Conservation (phyloP, 208 protist species). For the Strigomonas oncopelti region DNA sequence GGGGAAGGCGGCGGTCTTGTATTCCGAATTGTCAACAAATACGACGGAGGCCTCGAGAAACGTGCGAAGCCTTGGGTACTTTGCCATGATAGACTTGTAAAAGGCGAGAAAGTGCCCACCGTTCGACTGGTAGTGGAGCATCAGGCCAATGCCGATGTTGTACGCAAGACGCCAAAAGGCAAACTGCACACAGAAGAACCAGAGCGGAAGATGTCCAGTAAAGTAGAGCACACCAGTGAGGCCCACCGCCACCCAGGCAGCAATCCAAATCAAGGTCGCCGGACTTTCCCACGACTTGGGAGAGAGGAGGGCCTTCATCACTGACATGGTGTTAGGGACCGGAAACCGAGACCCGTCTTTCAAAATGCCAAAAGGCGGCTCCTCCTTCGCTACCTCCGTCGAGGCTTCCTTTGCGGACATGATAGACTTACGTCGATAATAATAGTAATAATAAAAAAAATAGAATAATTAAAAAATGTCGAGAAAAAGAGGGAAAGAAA, state of each 20-base stretch:
- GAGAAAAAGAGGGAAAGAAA: conserved; percentile 12
- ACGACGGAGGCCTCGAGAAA: conserved; percentile 58
- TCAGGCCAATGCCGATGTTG: conserved; percentile 88
- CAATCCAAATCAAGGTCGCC: conserved; percentile 54
- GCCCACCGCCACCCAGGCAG: conserved; percentile 23
- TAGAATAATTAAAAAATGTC: not conserved
- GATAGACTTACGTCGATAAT: conserved; percentile 10
- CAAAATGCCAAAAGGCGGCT: conserved; percentile 29
- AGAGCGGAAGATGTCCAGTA: conserved; percentile 30
- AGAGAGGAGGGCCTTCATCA: conserved; percentile 39
- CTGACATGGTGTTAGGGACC: conserved; percentile 68
- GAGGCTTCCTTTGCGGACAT: not conserved
- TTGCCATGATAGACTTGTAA: conserved; percentile 24
- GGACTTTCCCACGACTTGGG: conserved; percentile 50
- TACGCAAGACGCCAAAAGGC: conserved; percentile 92
- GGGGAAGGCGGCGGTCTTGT: conserved; percentile 49
- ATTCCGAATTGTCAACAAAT: conserved; percentile 43
- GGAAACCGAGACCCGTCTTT: conserved; percentile 48
- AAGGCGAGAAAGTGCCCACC: conserved; percentile 36
- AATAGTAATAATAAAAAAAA: conserved; percentile 20
- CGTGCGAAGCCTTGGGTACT: conserved; percentile 15
- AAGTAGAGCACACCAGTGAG: conserved; percentile 44
- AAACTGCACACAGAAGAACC: conserved; percentile 85
- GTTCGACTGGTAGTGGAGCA: conserved; percentile 86
- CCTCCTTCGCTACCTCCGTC: conserved; percentile 3